Evolutionary conservation across 805 yeast genomes (phyloP), one percentile per base, ranked within the genome.

Genomic region (Candida methanosorbosa): DNA sequence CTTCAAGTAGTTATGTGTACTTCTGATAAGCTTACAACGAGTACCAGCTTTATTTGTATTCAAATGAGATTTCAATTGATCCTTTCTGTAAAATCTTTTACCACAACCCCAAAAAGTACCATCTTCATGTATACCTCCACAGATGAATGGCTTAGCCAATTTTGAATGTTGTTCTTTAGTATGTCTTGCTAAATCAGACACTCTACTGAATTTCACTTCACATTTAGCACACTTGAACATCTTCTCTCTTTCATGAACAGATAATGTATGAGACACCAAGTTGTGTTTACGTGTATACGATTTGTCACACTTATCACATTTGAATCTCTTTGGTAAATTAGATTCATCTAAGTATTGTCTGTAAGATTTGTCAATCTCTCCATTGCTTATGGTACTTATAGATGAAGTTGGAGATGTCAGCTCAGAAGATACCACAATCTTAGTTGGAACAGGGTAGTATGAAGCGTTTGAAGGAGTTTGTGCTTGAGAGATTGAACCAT

Each of bases 211-310:
- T 34, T 38, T 44, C 18, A 45, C 43, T 4, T 38, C 13, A 30
- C 49, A 44, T 23, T 40, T 41, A 7, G 45, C 28, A 38, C 51
- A 48, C 35, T 39, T 38, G 35, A 50, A 50, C 9, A 48, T 30
- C 28, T 50, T 50, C 28, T 48, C 52, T 28, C 37, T 40, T 25
- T 43, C 46, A 34, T 50, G 56, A 13, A 42, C 54, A 2, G 53
- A 48, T 7, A 50, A 36, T 39, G 45, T 45, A 39, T 50, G 56
- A 3, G 52, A 47, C 11, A 50, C 41, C 21, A 50, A 33, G 25
- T 50, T 50, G 38, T 50, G 54, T 27, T 49, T 50, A 33, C 54
- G 36, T 5, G 56, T 50, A 34, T 50, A 50, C 4, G 54, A 43
- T 32, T 50, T 50, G 25, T 29, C 33, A 34, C 56, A 50, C 27